Percentiles rank a stretch among this genome's conserved stretches.
These are phyloP conservation scores for Mycosphaerelloides madeirae DNA, from an alignment of 2,329 filamentous ascomycete species.

Conservation along the genomic window DNA sequence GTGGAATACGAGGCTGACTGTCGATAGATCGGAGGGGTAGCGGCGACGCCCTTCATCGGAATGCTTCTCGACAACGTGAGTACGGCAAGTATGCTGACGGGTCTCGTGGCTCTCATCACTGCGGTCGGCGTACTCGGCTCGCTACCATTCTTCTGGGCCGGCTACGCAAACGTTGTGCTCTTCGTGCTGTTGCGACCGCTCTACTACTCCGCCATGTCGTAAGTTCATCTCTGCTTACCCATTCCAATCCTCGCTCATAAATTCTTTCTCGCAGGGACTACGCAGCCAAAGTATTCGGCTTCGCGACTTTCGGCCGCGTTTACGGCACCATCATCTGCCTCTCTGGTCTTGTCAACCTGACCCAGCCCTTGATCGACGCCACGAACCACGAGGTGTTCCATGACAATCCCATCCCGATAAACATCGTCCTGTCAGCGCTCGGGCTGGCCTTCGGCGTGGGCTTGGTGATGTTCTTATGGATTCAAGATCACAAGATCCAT, in stretches of 20 bases:
- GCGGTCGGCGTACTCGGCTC: constrained; percentile 73
- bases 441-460: constrained; percentile 60
- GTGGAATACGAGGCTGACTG: not conserved
- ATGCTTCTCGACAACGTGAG: constrained; percentile 69
- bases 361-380: constrained; percentile 72
- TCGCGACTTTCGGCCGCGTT: constrained; percentile 84
- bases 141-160: constrained; percentile 65
- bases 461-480: constrained; percentile 62
- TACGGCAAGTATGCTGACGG: constrained; percentile 63
- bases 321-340: constrained; percentile 86
- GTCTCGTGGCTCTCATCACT: constrained; percentile 68
- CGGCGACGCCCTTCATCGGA: constrained; percentile 84
- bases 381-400: constrained; percentile 68
- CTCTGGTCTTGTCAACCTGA: constrained; percentile 76
- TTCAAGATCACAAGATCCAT: constrained; percentile 17
- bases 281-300: constrained; percentile 88
- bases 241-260: not conserved
- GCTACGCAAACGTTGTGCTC: constrained; percentile 68
- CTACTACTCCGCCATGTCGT: constrained; percentile 80
- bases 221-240: constrained; percentile 5
- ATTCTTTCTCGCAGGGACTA: constrained; percentile 54
- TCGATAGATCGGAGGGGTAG: constrained; percentile 60
- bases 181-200: constrained; percentile 83
- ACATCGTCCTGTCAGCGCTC: constrained; percentile 59
- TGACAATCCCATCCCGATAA: constrained; percentile 71